These are phyloP conservation scores for Tricholoma furcatifolium DNA, from an alignment of 768 basidiomycete genomes.

Conservation along the genomic window DNA sequence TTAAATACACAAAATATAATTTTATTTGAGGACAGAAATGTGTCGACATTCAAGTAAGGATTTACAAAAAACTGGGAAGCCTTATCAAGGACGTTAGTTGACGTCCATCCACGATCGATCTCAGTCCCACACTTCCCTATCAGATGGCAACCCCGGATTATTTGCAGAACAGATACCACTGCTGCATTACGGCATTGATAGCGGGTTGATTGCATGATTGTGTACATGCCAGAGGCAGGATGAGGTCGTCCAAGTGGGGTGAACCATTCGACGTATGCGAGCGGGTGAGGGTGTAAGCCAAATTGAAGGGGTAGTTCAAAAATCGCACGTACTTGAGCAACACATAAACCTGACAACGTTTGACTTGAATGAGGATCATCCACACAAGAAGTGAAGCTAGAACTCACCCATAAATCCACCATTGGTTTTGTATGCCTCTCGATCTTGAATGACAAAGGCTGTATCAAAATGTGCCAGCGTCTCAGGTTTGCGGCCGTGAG, in stretches of 20 bases:
- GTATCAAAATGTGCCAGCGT: too few species aligned
- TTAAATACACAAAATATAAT: conserved; percentile 15
- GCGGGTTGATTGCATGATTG: conserved; percentile 18
- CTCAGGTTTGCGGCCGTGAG: too few species aligned
- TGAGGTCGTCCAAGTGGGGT: background rate
- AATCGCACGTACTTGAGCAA: background rate
- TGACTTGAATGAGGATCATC: too few species aligned
- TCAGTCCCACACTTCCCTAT: conserved; percentile 7
- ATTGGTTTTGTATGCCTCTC: too few species aligned
- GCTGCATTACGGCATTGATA: conserved; percentile 14
- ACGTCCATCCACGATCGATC: conserved; percentile 13
- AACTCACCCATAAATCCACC: too few species aligned
- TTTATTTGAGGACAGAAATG: conserved; percentile 4
- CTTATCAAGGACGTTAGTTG: conserved; percentile 17
- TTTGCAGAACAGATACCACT: conserved; percentile 12
- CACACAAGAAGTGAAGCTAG: too few species aligned
- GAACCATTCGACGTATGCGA: background rate
- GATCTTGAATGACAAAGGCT: too few species aligned
- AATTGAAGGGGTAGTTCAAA: background rate
- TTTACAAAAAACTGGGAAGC: conserved; percentile 10
- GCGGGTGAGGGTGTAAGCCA: too few species aligned
- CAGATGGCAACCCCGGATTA: conserved; percentile 18
- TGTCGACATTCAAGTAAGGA: conserved; percentile 16
- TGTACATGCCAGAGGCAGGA: conserved; percentile 16
- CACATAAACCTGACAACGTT: too few species aligned